Evolutionary conservation across 129 eudicot genomes (phyloP).

Genomic region (carrot (Daucus carota)): DNA sequence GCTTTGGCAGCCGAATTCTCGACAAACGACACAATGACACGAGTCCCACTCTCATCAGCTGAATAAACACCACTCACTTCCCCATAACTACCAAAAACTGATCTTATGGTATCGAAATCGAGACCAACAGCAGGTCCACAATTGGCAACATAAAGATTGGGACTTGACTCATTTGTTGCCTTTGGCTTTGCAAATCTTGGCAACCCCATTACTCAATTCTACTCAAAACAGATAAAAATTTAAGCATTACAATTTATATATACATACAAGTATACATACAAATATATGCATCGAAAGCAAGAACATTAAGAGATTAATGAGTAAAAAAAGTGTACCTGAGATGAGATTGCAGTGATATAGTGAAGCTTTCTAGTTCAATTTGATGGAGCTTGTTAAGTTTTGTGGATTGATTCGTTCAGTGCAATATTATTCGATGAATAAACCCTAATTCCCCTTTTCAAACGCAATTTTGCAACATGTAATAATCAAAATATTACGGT

Average conservation of each 20-base stretch:
- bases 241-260: neutral
- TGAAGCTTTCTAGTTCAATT: too few species aligned
- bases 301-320: too few species aligned
- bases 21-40: conserved; percentile 69
- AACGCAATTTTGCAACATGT: too few species aligned
- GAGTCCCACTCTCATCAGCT: conserved; percentile 84
- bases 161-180: conserved; percentile 30
- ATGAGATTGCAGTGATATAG: neutral
- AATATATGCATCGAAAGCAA: neutral
- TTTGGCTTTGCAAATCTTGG: conserved; percentile 67
- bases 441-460: conserved; percentile 1
- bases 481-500: too few species aligned
- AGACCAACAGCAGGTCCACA: conserved; percentile 91
- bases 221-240: neutral
- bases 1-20: conserved; percentile 48
- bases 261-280: neutral
- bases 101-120: conserved; percentile 41
- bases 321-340: neutral
- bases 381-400: too few species aligned
- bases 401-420: neutral
- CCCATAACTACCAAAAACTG: conserved; percentile 56
- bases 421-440: neutral
- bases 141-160: conserved; percentile 84
- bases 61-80: conserved; percentile 64
- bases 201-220: conserved; percentile 41